Evolutionary conservation across 2,329 filamentous ascomycete species (phyloP), one percentile per base, ranked within the genome.

Genomic region (Aspergillus ustus): DNA sequence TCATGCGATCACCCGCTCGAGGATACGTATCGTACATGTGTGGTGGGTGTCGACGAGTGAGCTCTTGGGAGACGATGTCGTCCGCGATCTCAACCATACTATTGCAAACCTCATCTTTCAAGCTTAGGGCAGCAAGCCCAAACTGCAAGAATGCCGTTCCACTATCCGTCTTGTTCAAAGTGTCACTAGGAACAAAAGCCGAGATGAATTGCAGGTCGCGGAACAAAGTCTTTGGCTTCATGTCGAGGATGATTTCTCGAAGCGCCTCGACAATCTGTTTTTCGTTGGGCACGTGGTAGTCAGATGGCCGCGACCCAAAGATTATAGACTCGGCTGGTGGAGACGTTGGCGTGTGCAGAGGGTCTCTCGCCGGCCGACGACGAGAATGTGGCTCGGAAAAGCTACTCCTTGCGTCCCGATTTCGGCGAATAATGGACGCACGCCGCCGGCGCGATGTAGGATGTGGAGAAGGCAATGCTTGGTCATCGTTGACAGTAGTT

Each of bases 91-190:
- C 88, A n/a, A 91, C 86, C 87, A 91, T 96, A 55, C 91, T 92
- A 51, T 89, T 87, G 76, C 92, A 94, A 4, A 95, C 88, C 66
- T 97, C 92, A 67, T 92, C 88, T 76, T 97, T 98, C 57, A 97
- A 84, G 40, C 88, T 87, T n/a, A 97, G 82, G 2, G 94, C 93
- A 0, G 95, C 94, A 6, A 97, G 84, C 0, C 91, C 92, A 28
- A 93, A 90, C 70, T 97, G 92, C 86, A 93, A 91, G 74, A 98
- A 98, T 0, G 93, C 92, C 68, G 93, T 95, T 44, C 87, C 83
- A 55, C 82, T 81, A 17, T 85, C 82, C 3, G 82, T 84, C 68
- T 84, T 84, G 74, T 87, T 85, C 13, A 89, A 77, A 48, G 83
- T 83, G 11, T 84, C 79, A 5, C 82, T 79, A 1, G 86, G 84